Evolutionary conservation across 495 filamentous ascomycete genomes (phyloP), one percentile per base, ranked within the genome.

Genomic region (Paragyromitra xinjiangensis): DNA sequence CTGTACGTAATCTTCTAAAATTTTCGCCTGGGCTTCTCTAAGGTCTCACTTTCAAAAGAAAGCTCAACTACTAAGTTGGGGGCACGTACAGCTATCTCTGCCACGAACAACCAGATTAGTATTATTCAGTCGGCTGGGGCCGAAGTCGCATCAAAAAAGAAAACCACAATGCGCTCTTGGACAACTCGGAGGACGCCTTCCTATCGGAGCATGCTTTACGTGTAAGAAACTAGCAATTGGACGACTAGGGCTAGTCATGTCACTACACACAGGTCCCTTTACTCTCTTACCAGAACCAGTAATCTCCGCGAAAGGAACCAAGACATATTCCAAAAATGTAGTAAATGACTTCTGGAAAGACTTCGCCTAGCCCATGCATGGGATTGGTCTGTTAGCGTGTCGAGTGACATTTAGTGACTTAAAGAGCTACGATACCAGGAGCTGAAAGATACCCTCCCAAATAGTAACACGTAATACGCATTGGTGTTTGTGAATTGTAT

Each of bases 281-380:
- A 7, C 64, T 11, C 4, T 22, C 64, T 48, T 19, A 6, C 24
- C 14, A 48, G 22, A 48, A 48, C 22, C 42, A 19, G 44, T n/a
- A 19, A n/a, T 22, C 51, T 37, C 64, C 34, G 45, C 44, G 12
- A 66, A 65, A 48, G 44, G 64, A 22, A 66, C 45, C 26, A 39
- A 1, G 9, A 39, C 29, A 51, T 50, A 37, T n/a, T 6, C 0
- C 5, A 29, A 19, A 37, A 22, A 6, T 24, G 14, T 12, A 22
- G 22, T 7, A n/a, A 51, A 12, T 56, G n/a, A 39, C 19, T 55
- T 26, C 9, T n/a, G 24, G n/a, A 66, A 34, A 66, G 26, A 12
- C 53, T 56, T 56, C 22, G 16, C 48, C n/a, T 6, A 51, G 48
- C 16, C 16, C 48, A 51, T 24, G 19, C 48, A 48, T 19, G 16